Conservation (phyloP, 2,329 filamentous ascomycete genomes). For the Aureobasidium subglaciale region DNA sequence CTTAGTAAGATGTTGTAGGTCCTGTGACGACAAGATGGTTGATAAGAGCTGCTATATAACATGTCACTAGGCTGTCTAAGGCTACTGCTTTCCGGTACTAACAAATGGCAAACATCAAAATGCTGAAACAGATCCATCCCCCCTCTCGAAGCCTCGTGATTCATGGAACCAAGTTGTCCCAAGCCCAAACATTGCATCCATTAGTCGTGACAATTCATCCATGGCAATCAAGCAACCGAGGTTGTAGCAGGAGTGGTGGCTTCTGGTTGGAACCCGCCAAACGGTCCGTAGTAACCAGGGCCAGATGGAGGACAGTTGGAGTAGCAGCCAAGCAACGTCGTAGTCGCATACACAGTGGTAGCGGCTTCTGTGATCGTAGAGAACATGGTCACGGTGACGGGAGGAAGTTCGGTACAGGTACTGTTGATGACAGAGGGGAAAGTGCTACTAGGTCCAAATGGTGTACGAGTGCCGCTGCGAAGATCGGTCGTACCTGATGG, state of each 20-base stretch:
- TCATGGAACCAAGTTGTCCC: neutral
- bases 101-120: neutral
- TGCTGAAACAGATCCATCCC: neutral
- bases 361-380: constrained; percentile 6
- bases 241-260: neutral
- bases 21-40: constrained; percentile 12
- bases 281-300: constrained; percentile 10
- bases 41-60: neutral
- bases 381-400: neutral
- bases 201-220: neutral
- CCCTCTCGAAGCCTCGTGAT: neutral
- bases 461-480: neutral
- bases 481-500: neutral
- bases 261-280: neutral
- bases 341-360: constrained; percentile 7
- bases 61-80: neutral
- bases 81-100: neutral
- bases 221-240: neutral
- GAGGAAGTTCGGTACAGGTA: neutral
- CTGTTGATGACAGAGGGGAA: neutral
- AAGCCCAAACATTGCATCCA: neutral
- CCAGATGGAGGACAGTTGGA: constrained; percentile 15
- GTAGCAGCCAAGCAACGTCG: constrained; percentile 17
- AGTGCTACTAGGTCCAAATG: neutral
- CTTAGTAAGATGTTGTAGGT: constrained; percentile 14